Evolutionary conservation across 352 stramenopile genomes (phyloP).

Genomic region (Globisporangium acanthophoron): DNA sequence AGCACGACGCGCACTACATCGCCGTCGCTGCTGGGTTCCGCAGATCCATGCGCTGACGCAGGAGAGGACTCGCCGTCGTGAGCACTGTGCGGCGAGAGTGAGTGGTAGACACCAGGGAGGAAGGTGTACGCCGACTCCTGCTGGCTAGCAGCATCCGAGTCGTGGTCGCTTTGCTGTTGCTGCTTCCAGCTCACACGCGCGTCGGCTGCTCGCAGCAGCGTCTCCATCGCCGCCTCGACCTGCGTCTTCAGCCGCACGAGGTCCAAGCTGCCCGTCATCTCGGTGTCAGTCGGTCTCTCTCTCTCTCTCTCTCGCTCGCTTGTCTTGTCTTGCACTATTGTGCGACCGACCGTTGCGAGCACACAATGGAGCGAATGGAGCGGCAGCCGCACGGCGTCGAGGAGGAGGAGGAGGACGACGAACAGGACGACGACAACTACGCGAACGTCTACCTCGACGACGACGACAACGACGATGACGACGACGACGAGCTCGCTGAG

Average conservation of each 20-base stretch:
- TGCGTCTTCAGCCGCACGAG: conserved; percentile 43
- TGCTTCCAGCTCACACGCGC: conserved; percentile 56
- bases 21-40: conserved; percentile 24
- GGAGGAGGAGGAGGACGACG: conserved; percentile 19
- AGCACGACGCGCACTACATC: conserved; percentile 37
- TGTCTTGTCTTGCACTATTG: too few relatives aligned
- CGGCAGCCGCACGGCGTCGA: conserved; percentile 3
- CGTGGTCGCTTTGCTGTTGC: background rate
- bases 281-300: background rate
- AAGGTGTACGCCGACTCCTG: conserved; percentile 32
- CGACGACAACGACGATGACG: conserved; percentile 19
- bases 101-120: conserved; percentile 55
- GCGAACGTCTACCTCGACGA: conserved; percentile 38
- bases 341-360: conserved; percentile 3
- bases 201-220: conserved; percentile 49
- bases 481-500: conserved; percentile 53
- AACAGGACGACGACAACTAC: conserved; percentile 27
- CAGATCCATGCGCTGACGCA: background rate
- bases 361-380: conserved; percentile 13
- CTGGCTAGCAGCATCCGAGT: background rate
- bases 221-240: conserved; percentile 55
- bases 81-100: background rate
- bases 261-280: conserved; percentile 19
- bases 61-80: background rate
- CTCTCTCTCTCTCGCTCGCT: background rate